Percentiles rank a stretch among this genome's conserved stretches.
Evolutionary conservation across 768 basidiomycete species (phyloP).

Genomic region (Serpula lacrymans): DNA sequence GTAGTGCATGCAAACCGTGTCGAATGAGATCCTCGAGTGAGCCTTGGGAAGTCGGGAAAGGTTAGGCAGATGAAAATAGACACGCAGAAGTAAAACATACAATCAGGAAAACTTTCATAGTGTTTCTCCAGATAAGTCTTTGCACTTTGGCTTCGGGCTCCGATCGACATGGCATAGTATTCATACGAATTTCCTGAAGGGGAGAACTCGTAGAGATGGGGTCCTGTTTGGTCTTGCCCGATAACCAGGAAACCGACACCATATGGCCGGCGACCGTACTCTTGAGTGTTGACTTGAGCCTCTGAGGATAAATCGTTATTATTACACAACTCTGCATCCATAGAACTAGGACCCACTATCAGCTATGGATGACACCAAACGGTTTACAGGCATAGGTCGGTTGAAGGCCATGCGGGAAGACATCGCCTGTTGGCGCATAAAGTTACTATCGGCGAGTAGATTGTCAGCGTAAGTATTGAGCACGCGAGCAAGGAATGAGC

Average conservation of each 20-base stretch:
- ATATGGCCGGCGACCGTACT: conserved; percentile 95
- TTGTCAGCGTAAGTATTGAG: background rate
- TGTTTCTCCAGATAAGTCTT: conserved; percentile 98
- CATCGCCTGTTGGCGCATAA: conserved; percentile 99
- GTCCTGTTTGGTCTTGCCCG: conserved; percentile 93
- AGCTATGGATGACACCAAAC: conserved; percentile 90
- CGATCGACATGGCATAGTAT: conserved; percentile 98
- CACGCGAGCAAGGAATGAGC: conserved; percentile 15
- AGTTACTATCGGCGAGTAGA: conserved; percentile 61
- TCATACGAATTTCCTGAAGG: conserved; percentile 97
- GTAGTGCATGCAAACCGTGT: conserved; percentile 92
- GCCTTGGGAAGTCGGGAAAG: conserved; percentile 39
- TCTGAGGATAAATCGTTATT: conserved; percentile 43
- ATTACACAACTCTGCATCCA: background rate
- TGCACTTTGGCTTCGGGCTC: conserved; percentile 95
- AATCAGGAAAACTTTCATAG: conserved; percentile 81
- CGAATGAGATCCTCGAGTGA: conserved; percentile 83
- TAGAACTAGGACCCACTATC: conserved; percentile 65
- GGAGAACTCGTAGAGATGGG: conserved; percentile 97
- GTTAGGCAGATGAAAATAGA: background rate
- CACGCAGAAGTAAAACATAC: conserved; percentile 53
- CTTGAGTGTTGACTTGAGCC: conserved; percentile 98
- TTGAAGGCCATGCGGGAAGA: conserved; percentile 92
- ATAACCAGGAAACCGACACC: conserved; percentile 99
- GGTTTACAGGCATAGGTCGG: conserved; percentile 89